Conservation (phyloP, 805 yeast species). For the Candida piceae region DNA sequence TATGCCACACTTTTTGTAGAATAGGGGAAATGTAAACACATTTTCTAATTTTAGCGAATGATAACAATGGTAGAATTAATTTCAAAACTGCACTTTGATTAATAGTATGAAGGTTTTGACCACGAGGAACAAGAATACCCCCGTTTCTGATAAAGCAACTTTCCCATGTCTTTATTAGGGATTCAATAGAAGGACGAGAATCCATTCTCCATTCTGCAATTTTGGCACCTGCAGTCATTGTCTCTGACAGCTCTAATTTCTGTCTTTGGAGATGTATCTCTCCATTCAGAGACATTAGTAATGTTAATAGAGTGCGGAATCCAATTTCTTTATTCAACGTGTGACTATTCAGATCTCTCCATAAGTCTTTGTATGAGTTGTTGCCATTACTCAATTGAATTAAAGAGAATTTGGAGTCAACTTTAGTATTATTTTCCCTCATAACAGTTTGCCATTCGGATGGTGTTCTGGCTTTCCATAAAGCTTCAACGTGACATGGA, state of each 20-base stretch:
- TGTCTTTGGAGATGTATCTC: constrained; percentile 50
- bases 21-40: constrained; percentile 59
- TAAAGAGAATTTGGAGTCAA: constrained; percentile 51
- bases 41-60: constrained; percentile 63
- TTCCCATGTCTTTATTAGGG: constrained; percentile 65
- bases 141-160: constrained; percentile 53
- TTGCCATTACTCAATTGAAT: constrained; percentile 55
- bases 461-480: constrained; percentile 52
- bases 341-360: constrained; percentile 43
- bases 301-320: constrained; percentile 45
- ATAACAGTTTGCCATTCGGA: constrained; percentile 47
- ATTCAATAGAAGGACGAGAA: constrained; percentile 52
- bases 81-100: constrained; percentile 53
- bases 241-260: constrained; percentile 25
- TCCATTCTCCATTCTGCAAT: constrained; percentile 64
- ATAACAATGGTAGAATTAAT: constrained; percentile 59
- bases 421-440: constrained; percentile 30
- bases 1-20: constrained; percentile 52
- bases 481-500: constrained; percentile 52
- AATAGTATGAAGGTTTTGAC: constrained; percentile 43
- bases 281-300: constrained; percentile 65
- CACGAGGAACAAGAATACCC: constrained; percentile 54
- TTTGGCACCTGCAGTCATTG: constrained; percentile 35
- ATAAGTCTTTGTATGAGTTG: constrained; percentile 46
- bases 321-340: constrained; percentile 36